phyloP scores from a whole-genome alignment of 257 asterid species.

The Haberlea rhodopensis region DNA sequence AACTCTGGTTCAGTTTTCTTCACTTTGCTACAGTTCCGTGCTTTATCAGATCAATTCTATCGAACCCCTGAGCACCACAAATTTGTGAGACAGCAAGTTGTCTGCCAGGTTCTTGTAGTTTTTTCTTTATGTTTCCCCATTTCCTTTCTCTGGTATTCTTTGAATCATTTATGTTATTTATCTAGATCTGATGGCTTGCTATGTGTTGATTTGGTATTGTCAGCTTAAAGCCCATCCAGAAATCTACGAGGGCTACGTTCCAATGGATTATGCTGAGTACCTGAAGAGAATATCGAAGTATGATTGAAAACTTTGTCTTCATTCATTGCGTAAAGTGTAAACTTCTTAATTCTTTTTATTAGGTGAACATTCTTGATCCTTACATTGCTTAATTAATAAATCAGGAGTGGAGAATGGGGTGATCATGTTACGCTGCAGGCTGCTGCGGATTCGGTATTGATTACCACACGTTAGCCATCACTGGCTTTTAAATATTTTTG shows the following conservation, averaged over 20 bases:
- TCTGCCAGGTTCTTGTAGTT: slow-evolving; percentile 58
- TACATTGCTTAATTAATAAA: slow-evolving; percentile 26
- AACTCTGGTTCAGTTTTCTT: slow-evolving; percentile 8
- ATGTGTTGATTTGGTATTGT: slow-evolving; percentile 32
- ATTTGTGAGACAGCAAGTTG: slow-evolving; percentile 86
- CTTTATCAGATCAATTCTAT: slow-evolving; percentile 93
- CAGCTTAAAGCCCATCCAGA: slow-evolving; percentile 86
- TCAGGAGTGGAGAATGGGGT: slow-evolving; percentile 93
- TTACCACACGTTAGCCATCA: slow-evolving; percentile 21
- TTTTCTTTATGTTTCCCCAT: slow-evolving; percentile 1
- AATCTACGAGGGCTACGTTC: slow-evolving; percentile 87
- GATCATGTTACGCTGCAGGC: slow-evolving; percentile 99
- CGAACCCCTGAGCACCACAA: slow-evolving; percentile 89
- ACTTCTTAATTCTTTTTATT: slow-evolving; percentile 9
- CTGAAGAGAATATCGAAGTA: slow-evolving; percentile 75
- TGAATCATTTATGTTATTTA: background rate
- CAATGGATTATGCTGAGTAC: slow-evolving; percentile 86
- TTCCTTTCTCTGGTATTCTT: slow-evolving; percentile 5
- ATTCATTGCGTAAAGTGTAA: background rate
- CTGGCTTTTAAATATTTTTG: background rate
- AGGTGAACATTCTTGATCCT: slow-evolving; percentile 20
- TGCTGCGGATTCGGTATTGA: slow-evolving; percentile 82
- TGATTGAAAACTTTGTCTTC: slow-evolving; percentile 23
- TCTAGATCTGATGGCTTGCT: slow-evolving; percentile 24
- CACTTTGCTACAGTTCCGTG: slow-evolving; percentile 56